Evolutionary conservation across 148 eudicot genomes (phyloP).

Genomic region (Amaranthus hypochondriacus): DNA sequence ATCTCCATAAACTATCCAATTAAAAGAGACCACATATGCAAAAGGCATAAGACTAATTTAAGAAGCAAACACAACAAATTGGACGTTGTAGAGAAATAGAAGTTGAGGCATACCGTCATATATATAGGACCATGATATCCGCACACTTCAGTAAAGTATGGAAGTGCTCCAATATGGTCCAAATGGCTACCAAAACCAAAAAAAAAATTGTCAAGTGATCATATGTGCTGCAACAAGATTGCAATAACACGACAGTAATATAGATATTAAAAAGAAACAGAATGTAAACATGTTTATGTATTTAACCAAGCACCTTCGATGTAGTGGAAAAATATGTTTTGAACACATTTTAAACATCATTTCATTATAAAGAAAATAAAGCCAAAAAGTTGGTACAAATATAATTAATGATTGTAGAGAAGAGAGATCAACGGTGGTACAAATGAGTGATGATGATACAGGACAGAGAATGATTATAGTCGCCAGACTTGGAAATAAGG

Average conservation of each 20-base stretch:
- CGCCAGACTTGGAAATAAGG: conserved; percentile 49
- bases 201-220: conserved; percentile 3
- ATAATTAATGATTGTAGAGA: neutral
- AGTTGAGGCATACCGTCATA: conserved; percentile 61
- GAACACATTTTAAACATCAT: no score
- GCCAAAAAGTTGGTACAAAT: neutral
- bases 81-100: neutral
- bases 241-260: neutral
- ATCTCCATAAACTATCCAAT: neutral
- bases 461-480: conserved; percentile 45
- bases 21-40: neutral
- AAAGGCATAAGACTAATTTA: neutral
- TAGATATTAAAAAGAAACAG: no score
- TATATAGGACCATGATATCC: conserved; percentile 89
- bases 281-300: no score
- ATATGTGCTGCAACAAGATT: neutral
- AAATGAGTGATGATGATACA: conserved; percentile 87
- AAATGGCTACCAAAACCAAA: conserved; percentile 51
- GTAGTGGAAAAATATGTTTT: no score
- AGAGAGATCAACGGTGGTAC: conserved; percentile 21
- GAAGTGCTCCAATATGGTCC: conserved; percentile 93
- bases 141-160: conserved; percentile 93
- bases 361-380: neutral
- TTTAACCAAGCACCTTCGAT: no score
- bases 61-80: neutral